Base-by-base conservation (phyloP, 1,284 basidiomycete species). In the Ustilago vetiveriae region DNA sequence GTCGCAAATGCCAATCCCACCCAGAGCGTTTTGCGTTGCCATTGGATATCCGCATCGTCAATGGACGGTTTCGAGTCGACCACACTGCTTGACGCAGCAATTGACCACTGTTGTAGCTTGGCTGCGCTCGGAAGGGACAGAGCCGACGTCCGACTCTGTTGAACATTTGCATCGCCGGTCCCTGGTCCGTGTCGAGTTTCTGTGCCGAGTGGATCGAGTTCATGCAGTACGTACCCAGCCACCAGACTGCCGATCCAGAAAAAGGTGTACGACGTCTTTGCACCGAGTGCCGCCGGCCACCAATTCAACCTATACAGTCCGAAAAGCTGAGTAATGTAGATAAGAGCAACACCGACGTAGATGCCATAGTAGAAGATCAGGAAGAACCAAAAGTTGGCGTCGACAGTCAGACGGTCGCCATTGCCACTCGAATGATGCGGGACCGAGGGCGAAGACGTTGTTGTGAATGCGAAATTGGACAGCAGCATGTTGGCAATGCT, bases 1-100 rank as follows among this genome's bases (percentile, higher is more conserved):
- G 85, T 85, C 1, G 82, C 78, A 62, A 87, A 87, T 0, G 85
- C 84, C n/a, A 87, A 77, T 6, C 82, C 70, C 11, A 87, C 85
- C 86, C 86, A 87, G 74, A 80, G 70, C 81, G 86, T 86, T 76
- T 87, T 87, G 6, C 86, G 77, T 74, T 86, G 85, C 86, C 86
- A 87, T 59, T 87, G 85, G 8, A 84, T 81, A 41, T 80, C 70
- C 14, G 71, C 70, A 24, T 72, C 59, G 43, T 74, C 72, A 30
- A 71, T 67, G 10, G 45, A 48, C 0, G 62, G 62, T n/a, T 60
- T 56, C 2, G 24, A 21, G 17, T 38, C 52, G 10, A 49, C 24
- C 0, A 32, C 48, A 16, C 24, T 32, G 4, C 36, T 19, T 19
- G 35, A 22, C 32, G 36, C 29, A 1, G 41, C 21, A n/a, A 32